These are phyloP conservation scores for Mycosphaerella sp. DNA, from an alignment of 2,329 filamentous ascomycete species.

Conservation along the genomic window DNA sequence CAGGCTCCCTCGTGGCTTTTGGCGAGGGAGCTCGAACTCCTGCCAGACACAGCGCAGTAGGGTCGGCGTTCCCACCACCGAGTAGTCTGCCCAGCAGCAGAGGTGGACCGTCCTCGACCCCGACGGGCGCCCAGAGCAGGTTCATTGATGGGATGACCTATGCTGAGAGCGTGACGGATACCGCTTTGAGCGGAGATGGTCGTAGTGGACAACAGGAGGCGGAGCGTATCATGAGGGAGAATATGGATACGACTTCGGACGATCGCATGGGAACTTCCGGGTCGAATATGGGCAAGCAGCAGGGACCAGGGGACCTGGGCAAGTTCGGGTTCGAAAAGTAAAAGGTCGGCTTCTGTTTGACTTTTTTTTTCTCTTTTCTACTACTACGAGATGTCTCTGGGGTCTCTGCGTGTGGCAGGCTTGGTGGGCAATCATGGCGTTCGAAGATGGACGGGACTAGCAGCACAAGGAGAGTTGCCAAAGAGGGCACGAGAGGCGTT, in stretches of 20 bases:
- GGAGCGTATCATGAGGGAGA: constrained; percentile 59
- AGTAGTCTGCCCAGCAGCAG: constrained; percentile 46
- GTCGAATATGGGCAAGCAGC: constrained; percentile 29
- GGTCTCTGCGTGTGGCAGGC: no score
- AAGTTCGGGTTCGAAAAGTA: constrained; percentile 55
- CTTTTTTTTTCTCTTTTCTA: no score
- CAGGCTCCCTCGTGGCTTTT: constrained; percentile 80
- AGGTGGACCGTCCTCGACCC: constrained; percentile 45
- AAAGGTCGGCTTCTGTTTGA: not conserved
- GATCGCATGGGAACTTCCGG: constrained; percentile 27
- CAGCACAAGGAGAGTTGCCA: no score
- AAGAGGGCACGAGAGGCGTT: no score
- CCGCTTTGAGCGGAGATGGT: constrained; percentile 30
- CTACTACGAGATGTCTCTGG: no score
- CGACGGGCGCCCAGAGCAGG: constrained; percentile 36
- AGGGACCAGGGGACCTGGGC: constrained; percentile 44
- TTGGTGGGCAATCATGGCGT: no score
- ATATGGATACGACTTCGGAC: constrained; percentile 42
- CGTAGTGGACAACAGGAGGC: constrained; percentile 44
- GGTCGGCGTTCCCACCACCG: not conserved
- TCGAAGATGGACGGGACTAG: no score
- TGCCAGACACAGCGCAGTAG: constrained; percentile 58
- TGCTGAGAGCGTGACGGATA: constrained; percentile 39
- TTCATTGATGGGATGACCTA: constrained; percentile 45
- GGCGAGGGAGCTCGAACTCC: constrained; percentile 73